These are phyloP conservation scores for Gossypium ekmanianum DNA, from an alignment of 345 rosid genomes.

Conservation along the genomic window DNA sequence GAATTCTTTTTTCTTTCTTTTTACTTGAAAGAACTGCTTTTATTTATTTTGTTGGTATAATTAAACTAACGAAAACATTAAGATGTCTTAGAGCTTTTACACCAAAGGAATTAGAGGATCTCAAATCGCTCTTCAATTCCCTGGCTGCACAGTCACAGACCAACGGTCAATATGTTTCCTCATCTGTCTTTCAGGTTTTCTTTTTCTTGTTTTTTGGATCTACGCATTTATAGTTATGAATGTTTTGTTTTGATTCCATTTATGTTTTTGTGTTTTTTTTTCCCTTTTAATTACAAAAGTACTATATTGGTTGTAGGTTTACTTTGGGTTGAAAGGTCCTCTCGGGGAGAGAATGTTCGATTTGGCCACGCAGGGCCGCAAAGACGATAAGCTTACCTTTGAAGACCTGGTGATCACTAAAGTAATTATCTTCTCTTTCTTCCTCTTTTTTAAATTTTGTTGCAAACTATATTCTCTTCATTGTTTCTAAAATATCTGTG, in stretches of 20 bases:
- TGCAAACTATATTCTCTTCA: too few relatives aligned
- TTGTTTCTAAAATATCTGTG: too few relatives aligned
- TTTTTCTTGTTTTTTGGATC: conserved; percentile 2
- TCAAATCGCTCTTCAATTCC: conserved; percentile 52
- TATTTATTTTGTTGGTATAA: background rate
- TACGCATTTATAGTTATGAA: background rate
- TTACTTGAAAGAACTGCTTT: background rate
- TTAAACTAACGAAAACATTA: background rate
- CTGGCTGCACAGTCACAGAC: conserved; percentile 60
- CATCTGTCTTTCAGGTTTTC: conserved; percentile 58
- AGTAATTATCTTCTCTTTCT: conserved; percentile 29
- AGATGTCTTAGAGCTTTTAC: conserved; percentile 59
- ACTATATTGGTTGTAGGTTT: conserved; percentile 31
- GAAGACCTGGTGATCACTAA: conserved; percentile 89
- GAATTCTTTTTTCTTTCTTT: background rate
- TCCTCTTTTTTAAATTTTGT: background rate
- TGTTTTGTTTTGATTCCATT: conserved; percentile 13
- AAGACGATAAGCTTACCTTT: conserved; percentile 52
- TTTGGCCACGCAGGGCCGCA: conserved; percentile 56
- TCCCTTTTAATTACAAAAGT: background rate
- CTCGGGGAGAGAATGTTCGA: conserved; percentile 66
- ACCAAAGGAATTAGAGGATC: conserved; percentile 57
- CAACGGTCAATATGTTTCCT: conserved; percentile 43
- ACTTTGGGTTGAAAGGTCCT: conserved; percentile 54
- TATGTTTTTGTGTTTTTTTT: background rate